phyloP scores from a whole-genome alignment of 2,329 filamentous ascomycete species.

The Colletotrichum camelliae region DNA sequence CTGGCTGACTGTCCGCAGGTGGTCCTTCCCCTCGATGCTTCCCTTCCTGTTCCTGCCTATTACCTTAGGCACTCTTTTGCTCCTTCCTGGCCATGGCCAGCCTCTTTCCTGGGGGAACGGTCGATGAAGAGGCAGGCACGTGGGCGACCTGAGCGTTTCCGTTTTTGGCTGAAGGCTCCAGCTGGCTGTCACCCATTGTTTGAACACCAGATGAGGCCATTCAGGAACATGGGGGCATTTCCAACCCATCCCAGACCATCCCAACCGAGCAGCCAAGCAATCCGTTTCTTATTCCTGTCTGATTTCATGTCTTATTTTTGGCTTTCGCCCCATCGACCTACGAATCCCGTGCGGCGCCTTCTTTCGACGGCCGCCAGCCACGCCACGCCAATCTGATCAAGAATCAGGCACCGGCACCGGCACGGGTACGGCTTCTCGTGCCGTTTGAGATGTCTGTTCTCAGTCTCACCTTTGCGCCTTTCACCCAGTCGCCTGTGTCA shows the following conservation, averaged over 20 bases:
- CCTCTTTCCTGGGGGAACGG: neutral
- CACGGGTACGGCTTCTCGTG: neutral
- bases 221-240: neutral
- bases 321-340: neutral
- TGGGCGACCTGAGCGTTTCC: neutral
- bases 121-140: neutral
- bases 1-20: neutral
- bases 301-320: neutral
- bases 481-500: neutral
- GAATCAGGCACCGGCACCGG: neutral
- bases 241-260: neutral
- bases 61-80: neutral
- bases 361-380: neutral
- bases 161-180: neutral
- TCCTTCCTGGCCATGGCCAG: neutral
- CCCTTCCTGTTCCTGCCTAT: neutral
- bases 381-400: neutral
- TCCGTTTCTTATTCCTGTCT: constrained; percentile 4
- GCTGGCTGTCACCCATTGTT: neutral
- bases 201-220: neutral
- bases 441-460: neutral
- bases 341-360: neutral
- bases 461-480: neutral
- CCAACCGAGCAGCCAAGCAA: neutral
- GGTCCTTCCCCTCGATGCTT: neutral